Base-by-base conservation (phyloP, 495 filamentous ascomycete species). In the Hypoxylon intermedium region DNA sequence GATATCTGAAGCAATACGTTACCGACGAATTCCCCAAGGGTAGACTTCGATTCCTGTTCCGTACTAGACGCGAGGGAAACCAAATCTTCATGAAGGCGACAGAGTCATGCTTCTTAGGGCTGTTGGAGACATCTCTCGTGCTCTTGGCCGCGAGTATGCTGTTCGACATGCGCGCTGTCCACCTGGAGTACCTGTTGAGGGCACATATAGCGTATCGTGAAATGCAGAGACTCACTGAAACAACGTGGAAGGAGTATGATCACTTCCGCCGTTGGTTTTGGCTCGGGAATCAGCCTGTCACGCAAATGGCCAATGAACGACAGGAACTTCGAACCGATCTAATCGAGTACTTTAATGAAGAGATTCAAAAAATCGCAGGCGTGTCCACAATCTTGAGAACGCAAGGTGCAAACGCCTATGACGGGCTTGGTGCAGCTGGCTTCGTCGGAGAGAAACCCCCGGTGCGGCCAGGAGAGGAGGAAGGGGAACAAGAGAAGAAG, bases 181-280 rank as follows among this genome's bases (percentile, higher is more conserved):
- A 6, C 2, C 19, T 69, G 0, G 7, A 6, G 1, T 23, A 58
- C 6, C 7, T 53, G 0, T 9, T 70, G 16, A 15, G 21, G 3
- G 37, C 36, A 20, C 55, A 68, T 23, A 11, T 18, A 19, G n/a
- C 2, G 0, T 42, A 26, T n/a, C 24, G 42, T 18, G 9, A 31
- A 0, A 28, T 33, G 4, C 53, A 55, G 52, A 47, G n/a, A 9
- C 28, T 40, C 9, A 51, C 61, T 3, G 67, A 70, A 46, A 23
- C 46, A 2, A 0, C 59, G 3, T 70, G 60, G 38, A 7, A 11
- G 13, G 56, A 70, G 28, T 70, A 50, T 30, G 67, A 70, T 16
- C 24, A 11, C 1, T 60, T 56, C 19, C 60, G 20, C 5, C 12
- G 18, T 5, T n/a, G 0, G 5, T 6, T 13, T 19, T 51, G 33